Conservation (phyloP, 2,329 filamentous ascomycete species). For the Alternaria triticimaculans region DNA sequence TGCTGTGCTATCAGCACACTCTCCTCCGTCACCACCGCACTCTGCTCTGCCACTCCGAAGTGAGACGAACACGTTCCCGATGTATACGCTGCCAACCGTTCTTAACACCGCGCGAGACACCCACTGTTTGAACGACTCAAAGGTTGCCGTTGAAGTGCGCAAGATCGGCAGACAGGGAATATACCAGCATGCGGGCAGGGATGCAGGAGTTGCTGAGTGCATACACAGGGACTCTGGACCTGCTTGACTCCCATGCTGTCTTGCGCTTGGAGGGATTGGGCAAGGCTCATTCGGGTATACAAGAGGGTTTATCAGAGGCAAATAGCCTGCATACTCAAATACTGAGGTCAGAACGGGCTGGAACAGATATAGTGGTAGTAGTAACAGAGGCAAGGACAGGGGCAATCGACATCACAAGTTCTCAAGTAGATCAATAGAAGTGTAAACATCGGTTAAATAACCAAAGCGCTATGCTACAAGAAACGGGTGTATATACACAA, state of each 20-base stretch:
- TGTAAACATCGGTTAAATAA: not conserved
- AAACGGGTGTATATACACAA: slow-evolving; percentile 23
- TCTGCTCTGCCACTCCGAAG: not conserved
- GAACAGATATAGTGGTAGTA: no score
- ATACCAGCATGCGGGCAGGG: no score
- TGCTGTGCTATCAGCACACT: not conserved
- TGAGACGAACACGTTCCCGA: not conserved
- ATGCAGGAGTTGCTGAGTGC: not conserved
- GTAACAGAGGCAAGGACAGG: not conserved
- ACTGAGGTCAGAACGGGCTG: no score
- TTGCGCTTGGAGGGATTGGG: not conserved
- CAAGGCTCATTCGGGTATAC: not conserved
- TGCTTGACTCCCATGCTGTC: not conserved
- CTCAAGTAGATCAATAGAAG: not conserved
- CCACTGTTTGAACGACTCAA: not conserved
- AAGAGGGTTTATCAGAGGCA: no score
- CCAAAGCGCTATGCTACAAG: slow-evolving; percentile 20
- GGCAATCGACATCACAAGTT: not conserved
- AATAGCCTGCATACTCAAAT: no score
- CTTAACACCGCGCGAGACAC: not conserved
- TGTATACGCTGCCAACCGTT: not conserved
- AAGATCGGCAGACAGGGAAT: no score
- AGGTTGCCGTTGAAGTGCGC: not conserved
- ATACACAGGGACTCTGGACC: not conserved
- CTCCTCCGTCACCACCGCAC: not conserved